A percentile compares a stretch with the other conserved stretches of the same genome.
phyloP scores from a whole-genome alignment of 1,284 basidiomycete genomes.

The Naganishia liquefaciens region DNA sequence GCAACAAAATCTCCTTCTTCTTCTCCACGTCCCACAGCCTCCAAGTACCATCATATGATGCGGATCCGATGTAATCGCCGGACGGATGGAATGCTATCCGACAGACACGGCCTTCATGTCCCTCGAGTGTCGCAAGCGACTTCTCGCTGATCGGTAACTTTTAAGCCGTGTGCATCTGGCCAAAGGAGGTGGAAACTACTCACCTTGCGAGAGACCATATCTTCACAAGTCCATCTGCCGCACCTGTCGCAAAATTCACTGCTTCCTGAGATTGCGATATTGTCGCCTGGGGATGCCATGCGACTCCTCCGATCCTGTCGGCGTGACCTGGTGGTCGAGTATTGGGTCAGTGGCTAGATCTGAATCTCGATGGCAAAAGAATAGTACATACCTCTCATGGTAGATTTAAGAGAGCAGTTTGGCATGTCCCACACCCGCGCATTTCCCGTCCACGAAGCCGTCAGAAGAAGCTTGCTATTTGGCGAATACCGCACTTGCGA shows the following conservation, averaged over 20 bases:
- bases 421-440: slow-evolving; percentile 96
- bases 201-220: slow-evolving; percentile 87
- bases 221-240: slow-evolving; percentile 79
- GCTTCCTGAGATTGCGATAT: slow-evolving; percentile 67
- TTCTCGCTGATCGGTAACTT: slow-evolving; percentile 60
- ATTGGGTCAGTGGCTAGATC: neutral
- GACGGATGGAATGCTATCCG: slow-evolving; percentile 95
- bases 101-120: slow-evolving; percentile 87
- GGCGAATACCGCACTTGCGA: slow-evolving; percentile 94
- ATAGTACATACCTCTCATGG: slow-evolving; percentile 64
- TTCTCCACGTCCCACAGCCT: slow-evolving; percentile 89
- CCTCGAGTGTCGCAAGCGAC: slow-evolving; percentile 77
- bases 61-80: slow-evolving; percentile 87
- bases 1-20: slow-evolving; percentile 76
- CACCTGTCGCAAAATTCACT: slow-evolving; percentile 88
- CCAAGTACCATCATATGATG: slow-evolving; percentile 99
- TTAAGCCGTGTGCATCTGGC: neutral
- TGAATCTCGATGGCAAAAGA: neutral
- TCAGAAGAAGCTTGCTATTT: slow-evolving; percentile 81
- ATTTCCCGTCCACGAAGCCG: slow-evolving; percentile 92
- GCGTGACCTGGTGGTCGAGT: slow-evolving; percentile 64
- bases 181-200: slow-evolving; percentile 35
- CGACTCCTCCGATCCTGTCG: slow-evolving; percentile 90
- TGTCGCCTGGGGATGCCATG: slow-evolving; percentile 96
- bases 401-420: slow-evolving; percentile 71